Evolutionary conservation across 2,329 filamentous ascomycete species (phyloP).

Genomic region (Diaporthe ampelina): DNA sequence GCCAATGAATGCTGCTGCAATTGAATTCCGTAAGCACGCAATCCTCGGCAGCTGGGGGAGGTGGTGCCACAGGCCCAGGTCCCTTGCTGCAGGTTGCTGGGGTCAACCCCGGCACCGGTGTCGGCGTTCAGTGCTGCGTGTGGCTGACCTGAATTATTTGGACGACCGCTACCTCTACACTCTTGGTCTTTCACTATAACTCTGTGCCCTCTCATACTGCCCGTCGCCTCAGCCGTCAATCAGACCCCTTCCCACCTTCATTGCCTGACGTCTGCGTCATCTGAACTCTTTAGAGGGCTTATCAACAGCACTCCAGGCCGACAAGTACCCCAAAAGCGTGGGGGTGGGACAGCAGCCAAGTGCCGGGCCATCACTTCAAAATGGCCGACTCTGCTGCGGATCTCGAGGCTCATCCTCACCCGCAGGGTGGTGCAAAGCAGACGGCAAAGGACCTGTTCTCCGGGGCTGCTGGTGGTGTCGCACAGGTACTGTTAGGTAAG

Average conservation of each 20-base stretch:
- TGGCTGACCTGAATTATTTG: slow-evolving; percentile 11
- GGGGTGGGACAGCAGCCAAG: slow-evolving; percentile 34
- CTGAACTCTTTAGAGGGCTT: not conserved
- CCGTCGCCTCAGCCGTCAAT: not conserved
- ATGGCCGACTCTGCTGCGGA: slow-evolving; percentile 56
- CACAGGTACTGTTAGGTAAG: slow-evolving; percentile 93
- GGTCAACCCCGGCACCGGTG: slow-evolving; percentile 36
- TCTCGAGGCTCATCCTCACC: slow-evolving; percentile 50
- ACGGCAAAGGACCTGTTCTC: slow-evolving; percentile 91
- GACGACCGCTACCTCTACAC: not conserved
- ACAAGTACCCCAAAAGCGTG: slow-evolving; percentile 10
- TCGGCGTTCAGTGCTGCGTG: slow-evolving; percentile 24
- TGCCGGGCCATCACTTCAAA: slow-evolving; percentile 5
- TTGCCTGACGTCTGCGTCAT: not conserved
- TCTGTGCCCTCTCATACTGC: not conserved
- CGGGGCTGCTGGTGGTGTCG: slow-evolving; percentile 90
- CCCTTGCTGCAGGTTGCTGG: slow-evolving; percentile 9
- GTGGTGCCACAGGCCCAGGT: not conserved
- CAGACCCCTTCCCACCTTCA: not conserved
- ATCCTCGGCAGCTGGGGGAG: slow-evolving; percentile 2
- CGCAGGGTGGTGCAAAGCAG: slow-evolving; percentile 60
- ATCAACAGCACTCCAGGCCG: not conserved
- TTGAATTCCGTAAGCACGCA: slow-evolving; percentile 34
- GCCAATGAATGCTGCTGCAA: slow-evolving; percentile 29
- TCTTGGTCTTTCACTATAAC: not conserved